Conservation (phyloP, 176 grass and related monocot genomes). For the Hyparrhenia diplandra region DNA sequence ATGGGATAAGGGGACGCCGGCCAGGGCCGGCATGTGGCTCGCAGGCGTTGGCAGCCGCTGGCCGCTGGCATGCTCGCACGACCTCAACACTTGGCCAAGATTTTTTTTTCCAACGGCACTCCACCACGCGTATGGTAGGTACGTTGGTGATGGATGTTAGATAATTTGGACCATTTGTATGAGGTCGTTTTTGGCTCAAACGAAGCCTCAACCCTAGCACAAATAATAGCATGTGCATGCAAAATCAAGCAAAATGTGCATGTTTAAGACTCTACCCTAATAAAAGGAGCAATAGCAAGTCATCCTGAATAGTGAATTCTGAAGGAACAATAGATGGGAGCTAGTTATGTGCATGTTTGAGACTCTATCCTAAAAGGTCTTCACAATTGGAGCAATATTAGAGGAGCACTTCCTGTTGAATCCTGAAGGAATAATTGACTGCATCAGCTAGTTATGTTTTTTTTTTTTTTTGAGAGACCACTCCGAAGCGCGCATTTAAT, state of each 20-base stretch:
- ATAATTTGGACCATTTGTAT: not conserved
- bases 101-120: not conserved
- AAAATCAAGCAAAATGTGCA: not conserved
- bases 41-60: not conserved
- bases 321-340: too few relatives aligned
- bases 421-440: not conserved
- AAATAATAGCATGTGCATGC: not conserved
- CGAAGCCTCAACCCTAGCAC: not conserved
- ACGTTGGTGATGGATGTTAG: not conserved
- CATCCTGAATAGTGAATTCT: too few relatives aligned
- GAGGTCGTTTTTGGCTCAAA: not conserved
- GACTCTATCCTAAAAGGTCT: not conserved
- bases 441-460: conserved; percentile 2
- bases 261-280: too few relatives aligned
- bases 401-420: not conserved
- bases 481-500: too few relatives aligned
- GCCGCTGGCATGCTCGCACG: not conserved
- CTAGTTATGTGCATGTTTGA: not conserved
- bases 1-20: conserved; percentile 43
- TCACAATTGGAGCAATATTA: not conserved
- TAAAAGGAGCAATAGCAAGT: too few relatives aligned
- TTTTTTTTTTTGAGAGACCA: too few relatives aligned
- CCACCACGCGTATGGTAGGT: not conserved
- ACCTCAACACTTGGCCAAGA: not conserved
- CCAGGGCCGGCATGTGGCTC: not conserved